Evolutionary conservation across 2,329 filamentous ascomycete species (phyloP).

Genomic region (Sclerotinia nivalis): DNA sequence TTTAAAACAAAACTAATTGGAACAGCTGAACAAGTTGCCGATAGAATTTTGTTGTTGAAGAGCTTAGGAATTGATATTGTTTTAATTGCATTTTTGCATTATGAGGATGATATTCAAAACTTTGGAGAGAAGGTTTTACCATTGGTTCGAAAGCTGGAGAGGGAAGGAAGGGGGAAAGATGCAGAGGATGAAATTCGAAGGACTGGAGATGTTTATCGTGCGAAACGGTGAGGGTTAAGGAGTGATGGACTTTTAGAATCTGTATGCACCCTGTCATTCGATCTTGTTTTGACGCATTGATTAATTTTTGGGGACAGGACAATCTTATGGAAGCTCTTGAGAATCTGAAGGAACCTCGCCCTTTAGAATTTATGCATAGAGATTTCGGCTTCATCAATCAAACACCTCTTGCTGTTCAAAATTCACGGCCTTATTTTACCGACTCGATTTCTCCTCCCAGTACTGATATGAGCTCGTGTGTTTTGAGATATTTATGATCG

Average conservation of each 20-base stretch:
- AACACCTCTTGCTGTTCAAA: neutral
- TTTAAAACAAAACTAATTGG: slow-evolving; percentile 57
- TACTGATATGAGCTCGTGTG: neutral
- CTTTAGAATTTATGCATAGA: neutral
- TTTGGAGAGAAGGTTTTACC: slow-evolving; percentile 51
- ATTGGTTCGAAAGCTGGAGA: slow-evolving; percentile 50
- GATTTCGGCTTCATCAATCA: neutral
- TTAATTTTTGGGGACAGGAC: neutral
- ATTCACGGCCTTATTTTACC: neutral
- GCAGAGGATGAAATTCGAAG: slow-evolving; percentile 48
- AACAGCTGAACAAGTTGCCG: slow-evolving; percentile 53
- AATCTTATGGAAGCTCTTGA: neutral
- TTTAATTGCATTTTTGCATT: slow-evolving; percentile 52
- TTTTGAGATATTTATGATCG: neutral
- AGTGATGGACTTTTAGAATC: neutral
- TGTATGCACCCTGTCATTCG: neutral
- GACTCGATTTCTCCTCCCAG: neutral
- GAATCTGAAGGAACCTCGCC: slow-evolving; percentile 4
- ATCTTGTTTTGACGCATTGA: neutral
- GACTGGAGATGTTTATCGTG: slow-evolving; percentile 50
- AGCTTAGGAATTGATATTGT: slow-evolving; percentile 47
- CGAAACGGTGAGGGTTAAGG: slow-evolving; percentile 26
- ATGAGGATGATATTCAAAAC: slow-evolving; percentile 53
- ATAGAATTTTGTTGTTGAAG: slow-evolving; percentile 51
- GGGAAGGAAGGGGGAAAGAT: slow-evolving; percentile 50